Percentiles rank a stretch among this genome's conserved stretches.
Evolutionary conservation across 805 yeast genomes (phyloP).

Genomic region (Schizosaccharomyces lindneri): DNA sequence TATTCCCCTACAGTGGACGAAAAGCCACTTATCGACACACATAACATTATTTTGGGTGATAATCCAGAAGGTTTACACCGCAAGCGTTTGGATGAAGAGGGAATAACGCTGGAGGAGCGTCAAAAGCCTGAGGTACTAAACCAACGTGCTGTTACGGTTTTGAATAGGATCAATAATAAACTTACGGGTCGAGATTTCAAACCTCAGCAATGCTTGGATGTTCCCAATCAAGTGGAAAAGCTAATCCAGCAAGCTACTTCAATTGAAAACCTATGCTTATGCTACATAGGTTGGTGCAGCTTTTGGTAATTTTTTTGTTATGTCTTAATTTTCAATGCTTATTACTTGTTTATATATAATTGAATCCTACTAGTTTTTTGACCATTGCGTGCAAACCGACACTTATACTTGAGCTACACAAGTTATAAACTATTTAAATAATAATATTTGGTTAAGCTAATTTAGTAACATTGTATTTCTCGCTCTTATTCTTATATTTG

Average conservation of each 20-base stretch:
- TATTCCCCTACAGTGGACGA: not conserved
- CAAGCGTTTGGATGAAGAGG: constrained; percentile 35
- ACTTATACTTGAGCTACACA: too few species aligned
- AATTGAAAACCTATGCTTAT: constrained; percentile 86
- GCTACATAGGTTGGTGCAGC: constrained; percentile 96
- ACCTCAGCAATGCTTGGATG: constrained; percentile 41
- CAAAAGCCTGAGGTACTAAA: constrained; percentile 45
- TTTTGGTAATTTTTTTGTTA: constrained; percentile 42
- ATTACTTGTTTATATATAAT: too few species aligned
- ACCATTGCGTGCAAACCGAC: too few species aligned
- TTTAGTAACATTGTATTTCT: too few species aligned
- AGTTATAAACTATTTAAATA: too few species aligned
- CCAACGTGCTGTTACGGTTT: constrained; percentile 73
- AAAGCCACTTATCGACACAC: not conserved
- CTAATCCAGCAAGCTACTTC: constrained; percentile 89
- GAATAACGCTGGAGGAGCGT: constrained; percentile 33
- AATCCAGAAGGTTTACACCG: not conserved
- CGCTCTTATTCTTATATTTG: too few species aligned
- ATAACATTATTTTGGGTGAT: not conserved
- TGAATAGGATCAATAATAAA: constrained; percentile 76
- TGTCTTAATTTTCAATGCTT: too few species aligned
- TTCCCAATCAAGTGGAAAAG: constrained; percentile 77
- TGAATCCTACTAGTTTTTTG: too few species aligned
- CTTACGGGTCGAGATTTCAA: constrained; percentile 82
- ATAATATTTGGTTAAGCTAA: too few species aligned